Percentiles rank a stretch among this genome's conserved stretches.
phyloP scores from a whole-genome alignment of 2,329 filamentous ascomycete species.

The Immersiporthe knoxdaviesiana region DNA sequence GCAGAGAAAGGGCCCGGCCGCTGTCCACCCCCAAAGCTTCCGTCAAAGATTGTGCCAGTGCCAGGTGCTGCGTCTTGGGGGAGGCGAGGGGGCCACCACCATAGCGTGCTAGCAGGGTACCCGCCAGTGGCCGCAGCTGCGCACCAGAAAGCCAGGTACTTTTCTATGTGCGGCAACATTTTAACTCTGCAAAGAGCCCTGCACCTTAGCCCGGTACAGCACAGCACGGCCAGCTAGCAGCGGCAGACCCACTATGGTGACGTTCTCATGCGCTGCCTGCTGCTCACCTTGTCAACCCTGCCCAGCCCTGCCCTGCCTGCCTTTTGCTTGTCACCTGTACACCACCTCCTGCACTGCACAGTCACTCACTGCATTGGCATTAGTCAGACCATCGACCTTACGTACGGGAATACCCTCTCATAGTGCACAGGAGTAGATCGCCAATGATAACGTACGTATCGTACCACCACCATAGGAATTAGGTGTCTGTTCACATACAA shows the following conservation, averaged over 20 bases:
- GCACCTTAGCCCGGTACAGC: background rate
- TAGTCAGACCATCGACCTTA: background rate
- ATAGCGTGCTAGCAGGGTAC: conserved; percentile 15
- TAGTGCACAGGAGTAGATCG: too few species aligned
- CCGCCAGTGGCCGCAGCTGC: background rate
- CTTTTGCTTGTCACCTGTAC: background rate
- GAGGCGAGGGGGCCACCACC: too few species aligned
- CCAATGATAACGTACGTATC: background rate
- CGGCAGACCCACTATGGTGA: conserved; percentile 17
- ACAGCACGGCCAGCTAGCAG: conserved; percentile 6
- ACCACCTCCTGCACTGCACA: background rate
- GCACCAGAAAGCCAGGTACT: background rate
- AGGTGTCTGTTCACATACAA: background rate
- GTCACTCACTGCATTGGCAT: background rate
- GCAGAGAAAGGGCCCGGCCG: conserved; percentile 13
- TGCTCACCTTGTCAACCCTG: conserved; percentile 6
- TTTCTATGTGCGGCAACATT: background rate
- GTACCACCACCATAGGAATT: background rate
- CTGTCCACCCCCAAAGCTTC: background rate
- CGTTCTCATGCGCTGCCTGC: conserved; percentile 19
- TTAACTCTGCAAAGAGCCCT: background rate
- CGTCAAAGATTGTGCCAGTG: conserved; percentile 7
- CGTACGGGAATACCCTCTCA: too few species aligned
- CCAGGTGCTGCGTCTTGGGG: conserved; percentile 5
- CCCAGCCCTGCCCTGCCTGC: conserved; percentile 1